Evolutionary conservation across 306 rosid species (phyloP).

Genomic region (Mucuna pruriens): DNA sequence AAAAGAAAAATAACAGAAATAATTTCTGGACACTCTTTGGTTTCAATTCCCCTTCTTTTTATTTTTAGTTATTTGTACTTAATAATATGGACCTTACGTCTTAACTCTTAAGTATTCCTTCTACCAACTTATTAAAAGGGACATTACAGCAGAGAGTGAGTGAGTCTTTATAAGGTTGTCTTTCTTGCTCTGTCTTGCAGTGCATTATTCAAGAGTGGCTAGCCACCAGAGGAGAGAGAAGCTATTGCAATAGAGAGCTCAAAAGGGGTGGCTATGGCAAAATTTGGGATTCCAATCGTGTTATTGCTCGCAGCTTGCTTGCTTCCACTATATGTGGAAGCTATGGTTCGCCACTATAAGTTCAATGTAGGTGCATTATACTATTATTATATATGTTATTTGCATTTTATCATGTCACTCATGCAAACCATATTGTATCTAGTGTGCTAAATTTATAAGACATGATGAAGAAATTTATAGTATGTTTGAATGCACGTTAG

Average conservation of each 20-base stretch:
- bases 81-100: slow-evolving; percentile 24
- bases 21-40: slow-evolving; percentile 32
- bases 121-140: slow-evolving; percentile 41
- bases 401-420: slow-evolving; percentile 15
- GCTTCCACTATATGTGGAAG: slow-evolving; percentile 42
- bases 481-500: too few species aligned
- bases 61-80: neutral
- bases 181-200: slow-evolving; percentile 4
- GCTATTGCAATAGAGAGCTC: neutral
- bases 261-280: slow-evolving; percentile 22
- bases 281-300: neutral
- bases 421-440: slow-evolving; percentile 19
- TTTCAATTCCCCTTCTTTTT: neutral
- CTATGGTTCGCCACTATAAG: slow-evolving; percentile 50
- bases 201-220: slow-evolving; percentile 4
- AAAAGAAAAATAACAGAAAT: slow-evolving; percentile 34
- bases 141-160: slow-evolving; percentile 39
- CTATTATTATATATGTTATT: too few species aligned
- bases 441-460: neutral
- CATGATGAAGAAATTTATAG: too few species aligned
- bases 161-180: slow-evolving; percentile 43
- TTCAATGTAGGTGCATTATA: slow-evolving; percentile 46
- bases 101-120: neutral
- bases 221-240: neutral
- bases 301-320: slow-evolving; percentile 37